Percentiles rank a stretch among this genome's conserved stretches.
Conservation (phyloP, 441 rosid species). For the Adansonia madagascariensis region DNA sequence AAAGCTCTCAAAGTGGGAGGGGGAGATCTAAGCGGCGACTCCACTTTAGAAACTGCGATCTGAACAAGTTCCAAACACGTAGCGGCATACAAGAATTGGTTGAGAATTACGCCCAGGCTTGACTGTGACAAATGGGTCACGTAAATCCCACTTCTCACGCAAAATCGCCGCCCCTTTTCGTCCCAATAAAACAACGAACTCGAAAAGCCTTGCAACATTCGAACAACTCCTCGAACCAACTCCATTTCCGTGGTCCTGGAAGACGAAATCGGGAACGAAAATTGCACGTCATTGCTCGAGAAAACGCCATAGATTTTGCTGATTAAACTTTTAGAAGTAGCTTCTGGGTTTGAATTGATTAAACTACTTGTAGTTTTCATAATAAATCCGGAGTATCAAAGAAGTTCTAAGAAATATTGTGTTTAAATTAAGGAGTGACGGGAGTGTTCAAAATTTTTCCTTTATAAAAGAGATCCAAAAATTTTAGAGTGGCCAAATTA, state of each 20-base stretch:
- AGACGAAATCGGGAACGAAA: constrained; percentile 51
- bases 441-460: too few species aligned
- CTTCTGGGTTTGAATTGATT: constrained; percentile 19
- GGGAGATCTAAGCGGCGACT: constrained; percentile 36
- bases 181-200: constrained; percentile 71
- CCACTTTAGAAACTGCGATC: constrained; percentile 42
- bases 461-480: too few species aligned
- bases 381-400: background rate
- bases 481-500: too few species aligned
- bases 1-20: constrained; percentile 82
- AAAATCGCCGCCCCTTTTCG: constrained; percentile 42
- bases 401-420: too few species aligned
- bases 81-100: constrained; percentile 67
- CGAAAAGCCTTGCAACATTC: constrained; percentile 84
- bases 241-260: constrained; percentile 66
- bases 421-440: too few species aligned
- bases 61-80: constrained; percentile 79
- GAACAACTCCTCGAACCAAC: constrained; percentile 66
- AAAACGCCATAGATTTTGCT: constrained; percentile 36
- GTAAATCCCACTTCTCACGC: constrained; percentile 55
- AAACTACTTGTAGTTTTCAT: constrained; percentile 9
- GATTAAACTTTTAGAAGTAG: constrained; percentile 34
- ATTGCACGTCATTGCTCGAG: constrained; percentile 51
- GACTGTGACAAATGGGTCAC: constrained; percentile 73
- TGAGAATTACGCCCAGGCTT: constrained; percentile 61